A percentile compares a stretch with the other conserved stretches of the same genome.
Evolutionary conservation across 371 early-diverging fungal genomes (phyloP).

Genomic region (Synchytrium microbalum): DNA sequence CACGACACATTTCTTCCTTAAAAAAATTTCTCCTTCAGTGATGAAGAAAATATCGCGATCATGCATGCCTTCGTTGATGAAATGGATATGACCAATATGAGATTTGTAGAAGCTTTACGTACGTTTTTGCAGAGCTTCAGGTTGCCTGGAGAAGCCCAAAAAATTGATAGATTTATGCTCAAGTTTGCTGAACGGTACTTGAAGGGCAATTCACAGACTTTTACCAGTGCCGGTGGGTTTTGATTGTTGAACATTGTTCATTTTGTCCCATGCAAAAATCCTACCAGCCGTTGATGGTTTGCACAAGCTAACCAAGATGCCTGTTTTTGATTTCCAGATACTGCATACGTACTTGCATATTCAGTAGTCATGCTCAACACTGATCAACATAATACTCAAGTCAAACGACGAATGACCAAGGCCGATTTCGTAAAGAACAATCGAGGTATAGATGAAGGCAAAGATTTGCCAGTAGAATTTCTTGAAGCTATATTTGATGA

Average conservation of each 20-base stretch:
- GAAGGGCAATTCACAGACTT: constrained; percentile 61
- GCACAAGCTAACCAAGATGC: no score
- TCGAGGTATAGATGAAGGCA: constrained; percentile 83
- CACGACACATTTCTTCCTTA: constrained; percentile 4
- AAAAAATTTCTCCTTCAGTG: constrained; percentile 21
- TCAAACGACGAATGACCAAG: constrained; percentile 86
- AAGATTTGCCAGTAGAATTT: constrained; percentile 62
- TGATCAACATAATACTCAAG: constrained; percentile 86
- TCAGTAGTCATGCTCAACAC: constrained; percentile 95
- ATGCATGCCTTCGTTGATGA: constrained; percentile 94
- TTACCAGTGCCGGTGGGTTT: constrained; percentile 22
- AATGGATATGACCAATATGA: constrained; percentile 70
- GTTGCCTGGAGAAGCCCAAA: constrained; percentile 96
- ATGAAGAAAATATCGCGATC: constrained; percentile 75
- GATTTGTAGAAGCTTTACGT: constrained; percentile 79
- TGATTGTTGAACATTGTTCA: not conserved
- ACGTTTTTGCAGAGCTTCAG: constrained; percentile 89
- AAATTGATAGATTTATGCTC: constrained; percentile 95
- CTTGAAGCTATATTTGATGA: constrained; percentile 72
- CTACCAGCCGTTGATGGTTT: constrained; percentile 34
- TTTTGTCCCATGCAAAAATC: constrained; percentile 7
- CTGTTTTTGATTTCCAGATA: constrained; percentile 51
- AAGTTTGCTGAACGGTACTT: constrained; percentile 93
- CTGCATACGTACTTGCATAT: constrained; percentile 89
- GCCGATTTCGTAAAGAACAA: constrained; percentile 91